Conservation (phyloP, 495 filamentous ascomycete species). For the Penicillium subrubescens region DNA sequence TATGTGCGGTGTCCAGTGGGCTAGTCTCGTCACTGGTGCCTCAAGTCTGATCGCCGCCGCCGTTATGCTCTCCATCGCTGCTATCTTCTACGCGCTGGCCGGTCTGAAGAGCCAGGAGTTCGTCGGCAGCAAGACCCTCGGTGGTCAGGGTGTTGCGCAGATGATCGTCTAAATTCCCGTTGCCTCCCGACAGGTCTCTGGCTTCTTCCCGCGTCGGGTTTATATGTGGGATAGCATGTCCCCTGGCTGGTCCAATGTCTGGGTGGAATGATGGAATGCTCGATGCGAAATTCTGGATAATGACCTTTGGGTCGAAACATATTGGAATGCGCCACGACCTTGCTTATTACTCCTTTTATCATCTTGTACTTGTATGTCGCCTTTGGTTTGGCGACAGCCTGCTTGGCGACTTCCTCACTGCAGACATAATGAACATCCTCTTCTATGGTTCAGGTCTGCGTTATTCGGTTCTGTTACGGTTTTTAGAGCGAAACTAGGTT, state of each 20-base stretch:
- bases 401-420: conserved; percentile 11
- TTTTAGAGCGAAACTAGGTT: background rate
- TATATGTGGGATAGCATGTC: conserved; percentile 1
- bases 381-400: conserved; percentile 8
- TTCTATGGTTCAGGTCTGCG: conserved; percentile 10
- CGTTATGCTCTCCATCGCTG: conserved; percentile 75
- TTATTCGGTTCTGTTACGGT: background rate
- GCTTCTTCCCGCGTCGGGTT: background rate
- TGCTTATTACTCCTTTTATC: conserved; percentile 19
- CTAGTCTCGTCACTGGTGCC: conserved; percentile 60
- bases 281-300: conserved; percentile 22
- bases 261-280: conserved; percentile 29
- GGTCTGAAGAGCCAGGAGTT: conserved; percentile 92
- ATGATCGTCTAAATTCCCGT: conserved; percentile 80
- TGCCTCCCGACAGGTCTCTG: conserved; percentile 8
- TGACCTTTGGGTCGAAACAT: conserved; percentile 15
- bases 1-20: conserved; percentile 83
- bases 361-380: conserved; percentile 33
- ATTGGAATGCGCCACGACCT: conserved; percentile 34
- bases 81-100: conserved; percentile 79
- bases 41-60: conserved; percentile 86
- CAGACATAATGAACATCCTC: conserved; percentile 19
- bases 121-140: conserved; percentile 93
- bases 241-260: conserved; percentile 1
- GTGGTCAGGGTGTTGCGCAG: conserved; percentile 91